phyloP scores from a whole-genome alignment of 2,329 filamentous ascomycete genomes.

The Colletotrichum plurivorum region DNA sequence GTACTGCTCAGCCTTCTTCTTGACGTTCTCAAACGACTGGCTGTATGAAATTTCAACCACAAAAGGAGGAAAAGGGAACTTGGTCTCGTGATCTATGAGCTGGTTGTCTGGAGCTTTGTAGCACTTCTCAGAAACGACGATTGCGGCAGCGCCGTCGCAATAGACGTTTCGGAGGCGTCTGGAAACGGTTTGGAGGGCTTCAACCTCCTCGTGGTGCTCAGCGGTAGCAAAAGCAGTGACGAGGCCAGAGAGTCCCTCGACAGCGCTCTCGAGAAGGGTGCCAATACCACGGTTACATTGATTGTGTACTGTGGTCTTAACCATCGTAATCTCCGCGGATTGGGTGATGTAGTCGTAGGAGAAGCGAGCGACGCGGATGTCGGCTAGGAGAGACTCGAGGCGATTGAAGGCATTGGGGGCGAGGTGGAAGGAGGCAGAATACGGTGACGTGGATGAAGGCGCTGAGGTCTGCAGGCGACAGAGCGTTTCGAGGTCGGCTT shows the following conservation, averaged over 20 bases:
- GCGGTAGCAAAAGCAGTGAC: background rate
- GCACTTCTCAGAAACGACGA: background rate
- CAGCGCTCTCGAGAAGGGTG: background rate
- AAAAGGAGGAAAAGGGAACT: background rate
- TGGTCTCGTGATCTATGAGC: background rate
- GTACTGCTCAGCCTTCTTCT: background rate
- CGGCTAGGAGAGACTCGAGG: background rate
- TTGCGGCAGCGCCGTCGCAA: background rate
- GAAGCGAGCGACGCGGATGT: slow-evolving; percentile 3
- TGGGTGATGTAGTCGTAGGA: background rate
- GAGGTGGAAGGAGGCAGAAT: background rate
- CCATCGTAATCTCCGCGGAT: background rate
- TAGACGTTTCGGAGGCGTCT: background rate
- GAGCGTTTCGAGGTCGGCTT: slow-evolving; percentile 1
- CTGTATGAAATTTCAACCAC: background rate
- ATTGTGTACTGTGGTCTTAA: background rate
- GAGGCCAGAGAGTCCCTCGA: background rate
- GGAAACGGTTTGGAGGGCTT: background rate
- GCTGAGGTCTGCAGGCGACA: background rate
- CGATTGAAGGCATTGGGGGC: background rate
- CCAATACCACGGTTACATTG: background rate
- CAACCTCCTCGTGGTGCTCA: background rate
- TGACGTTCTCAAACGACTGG: background rate
- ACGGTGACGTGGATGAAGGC: background rate
- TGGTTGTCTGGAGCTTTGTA: background rate